These are phyloP conservation scores for Starmera stellimalicola DNA, from an alignment of 1,139 yeast species.

Conservation along the genomic window DNA sequence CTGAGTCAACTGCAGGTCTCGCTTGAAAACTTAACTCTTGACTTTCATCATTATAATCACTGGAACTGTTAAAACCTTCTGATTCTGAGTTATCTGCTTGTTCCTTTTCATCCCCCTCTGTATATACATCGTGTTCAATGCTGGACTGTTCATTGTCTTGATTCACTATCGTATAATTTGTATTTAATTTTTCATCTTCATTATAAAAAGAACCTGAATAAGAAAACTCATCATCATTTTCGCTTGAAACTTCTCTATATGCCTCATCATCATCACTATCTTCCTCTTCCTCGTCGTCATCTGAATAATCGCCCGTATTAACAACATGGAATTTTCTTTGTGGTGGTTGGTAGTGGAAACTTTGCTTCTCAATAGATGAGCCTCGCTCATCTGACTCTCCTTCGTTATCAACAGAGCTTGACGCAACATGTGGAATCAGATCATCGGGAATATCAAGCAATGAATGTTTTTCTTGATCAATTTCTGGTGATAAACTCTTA, in stretches of 20 bases:
- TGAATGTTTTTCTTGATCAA: not conserved
- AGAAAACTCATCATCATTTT: not conserved
- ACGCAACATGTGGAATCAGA: not conserved
- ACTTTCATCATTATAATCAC: constrained; percentile 11
- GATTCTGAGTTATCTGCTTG: not conserved
- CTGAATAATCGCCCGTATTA: constrained; percentile 17
- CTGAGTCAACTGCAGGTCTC: constrained; percentile 21
- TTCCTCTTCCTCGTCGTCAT: constrained; percentile 1
- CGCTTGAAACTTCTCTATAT: constrained; percentile 5
- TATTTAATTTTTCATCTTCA: not conserved
- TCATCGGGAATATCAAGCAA: not conserved
- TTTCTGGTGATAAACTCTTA: not conserved
- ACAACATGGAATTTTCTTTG: constrained; percentile 13
- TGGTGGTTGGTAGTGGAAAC: not conserved
- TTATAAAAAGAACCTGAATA: not conserved
- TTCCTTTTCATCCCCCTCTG: not conserved
- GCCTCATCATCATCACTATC: not conserved
- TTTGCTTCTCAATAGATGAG: not conserved
- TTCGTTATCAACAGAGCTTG: not conserved
- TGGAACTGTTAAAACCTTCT: not conserved
- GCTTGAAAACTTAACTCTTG: constrained; percentile 22
- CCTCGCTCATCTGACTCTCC: constrained; percentile 1
- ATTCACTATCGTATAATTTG: not conserved
- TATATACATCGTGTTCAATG: no score
- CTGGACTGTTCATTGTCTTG: no score